These are phyloP conservation scores for Backusella liffmaniae DNA, from an alignment of 192 early-diverging fungal species.

Conservation along the genomic window DNA sequence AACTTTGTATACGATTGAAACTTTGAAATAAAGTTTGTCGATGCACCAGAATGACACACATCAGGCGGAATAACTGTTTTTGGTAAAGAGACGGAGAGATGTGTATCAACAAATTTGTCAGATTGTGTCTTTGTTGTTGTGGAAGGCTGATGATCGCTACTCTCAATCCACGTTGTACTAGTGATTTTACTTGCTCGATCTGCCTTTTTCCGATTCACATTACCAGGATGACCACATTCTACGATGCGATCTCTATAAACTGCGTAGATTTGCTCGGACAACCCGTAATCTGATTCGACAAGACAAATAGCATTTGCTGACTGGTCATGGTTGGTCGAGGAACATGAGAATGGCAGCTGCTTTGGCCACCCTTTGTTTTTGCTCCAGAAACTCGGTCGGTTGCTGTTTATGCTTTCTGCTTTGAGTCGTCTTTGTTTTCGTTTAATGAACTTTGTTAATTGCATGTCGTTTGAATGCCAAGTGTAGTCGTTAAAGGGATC, in stretches of 20 bases:
- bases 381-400: conserved; percentile 27
- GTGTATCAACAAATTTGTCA: conserved; percentile 17
- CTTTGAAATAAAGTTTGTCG: conserved; percentile 7
- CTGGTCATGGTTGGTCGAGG: conserved; percentile 32
- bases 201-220: not conserved
- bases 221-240: conserved; percentile 18
- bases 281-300: conserved; percentile 12
- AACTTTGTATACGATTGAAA: conserved; percentile 27
- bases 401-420: not conserved
- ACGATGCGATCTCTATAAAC: conserved; percentile 30
- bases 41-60: not conserved
- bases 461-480: conserved; percentile 40
- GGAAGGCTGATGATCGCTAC: not conserved
- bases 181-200: conserved; percentile 1
- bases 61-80: not conserved
- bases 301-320: conserved; percentile 20
- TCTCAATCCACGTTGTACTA: conserved; percentile 15
- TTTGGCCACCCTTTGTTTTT: conserved; percentile 24
- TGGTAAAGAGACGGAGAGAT: conserved; percentile 9
- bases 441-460: conserved; percentile 27
- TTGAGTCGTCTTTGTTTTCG: not conserved
- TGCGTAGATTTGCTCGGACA: conserved; percentile 18
- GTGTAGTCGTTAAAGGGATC: conserved; percentile 37
- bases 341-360: conserved; percentile 21
- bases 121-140: not conserved